These are phyloP conservation scores for Plasmodium reichenowi DNA, from an alignment of 169 alveolate species.

Conservation along the genomic window DNA sequence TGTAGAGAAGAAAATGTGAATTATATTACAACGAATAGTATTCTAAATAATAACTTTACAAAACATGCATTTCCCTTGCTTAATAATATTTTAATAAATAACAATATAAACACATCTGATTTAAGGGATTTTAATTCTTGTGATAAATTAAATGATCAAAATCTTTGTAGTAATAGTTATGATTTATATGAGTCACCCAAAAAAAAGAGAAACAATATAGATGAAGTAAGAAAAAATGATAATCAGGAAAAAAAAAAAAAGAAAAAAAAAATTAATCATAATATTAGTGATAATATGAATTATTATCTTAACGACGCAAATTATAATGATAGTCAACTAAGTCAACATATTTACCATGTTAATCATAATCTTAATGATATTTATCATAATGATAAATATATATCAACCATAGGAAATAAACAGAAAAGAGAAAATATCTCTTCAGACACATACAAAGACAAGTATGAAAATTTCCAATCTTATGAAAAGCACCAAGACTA, in stretches of 20 bases:
- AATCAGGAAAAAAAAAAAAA: background rate
- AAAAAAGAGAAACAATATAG: conserved; percentile 3
- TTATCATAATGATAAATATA: no score
- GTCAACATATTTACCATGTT: no score
- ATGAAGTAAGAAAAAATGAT: background rate
- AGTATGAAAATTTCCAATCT: background rate
- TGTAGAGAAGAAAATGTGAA: conserved; percentile 78
- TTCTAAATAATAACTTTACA: conserved; percentile 1
- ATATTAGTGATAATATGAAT: background rate
- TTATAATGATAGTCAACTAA: no score
- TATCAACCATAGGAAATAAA: no score
- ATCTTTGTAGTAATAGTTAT: background rate
- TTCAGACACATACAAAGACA: background rate
- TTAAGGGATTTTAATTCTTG: background rate
- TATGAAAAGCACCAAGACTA: background rate
- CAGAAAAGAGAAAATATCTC: background rate
- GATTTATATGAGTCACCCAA: background rate
- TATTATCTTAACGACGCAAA: no score
- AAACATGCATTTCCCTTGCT: background rate
- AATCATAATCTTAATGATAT: no score
- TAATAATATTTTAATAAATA: conserved; percentile 2
- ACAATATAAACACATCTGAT: background rate
- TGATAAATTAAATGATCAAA: background rate
- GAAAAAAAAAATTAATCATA: background rate
- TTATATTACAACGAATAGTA: background rate